phyloP scores from a whole-genome alignment of 2,329 filamentous ascomycete species.

The Emergomyces pasteurianus region DNA sequence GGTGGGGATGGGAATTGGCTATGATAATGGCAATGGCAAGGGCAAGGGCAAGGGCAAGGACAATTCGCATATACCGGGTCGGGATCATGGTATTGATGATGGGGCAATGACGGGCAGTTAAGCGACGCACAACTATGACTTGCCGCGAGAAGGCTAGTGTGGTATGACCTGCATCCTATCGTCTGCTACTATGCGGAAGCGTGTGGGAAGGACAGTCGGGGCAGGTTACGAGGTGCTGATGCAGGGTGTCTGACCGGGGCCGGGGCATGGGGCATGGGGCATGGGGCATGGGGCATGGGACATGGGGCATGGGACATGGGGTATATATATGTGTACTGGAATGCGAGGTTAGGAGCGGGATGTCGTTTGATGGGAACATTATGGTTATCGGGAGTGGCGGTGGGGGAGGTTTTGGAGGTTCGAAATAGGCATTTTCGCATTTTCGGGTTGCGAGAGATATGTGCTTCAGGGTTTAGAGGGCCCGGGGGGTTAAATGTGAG shows the following conservation, averaged over 20 bases:
- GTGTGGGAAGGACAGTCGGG: constrained; percentile 22
- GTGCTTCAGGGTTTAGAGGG: constrained; percentile 12
- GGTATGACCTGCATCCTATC: constrained; percentile 21
- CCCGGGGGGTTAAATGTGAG: not conserved
- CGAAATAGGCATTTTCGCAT: constrained; percentile 18
- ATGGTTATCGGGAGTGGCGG: constrained; percentile 15
- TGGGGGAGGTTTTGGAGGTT: constrained; percentile 24
- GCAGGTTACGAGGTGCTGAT: constrained; percentile 19
- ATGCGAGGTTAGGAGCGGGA: constrained; percentile 7
- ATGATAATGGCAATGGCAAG: constrained; percentile 9
- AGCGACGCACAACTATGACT: constrained; percentile 13
- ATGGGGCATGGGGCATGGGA: no score
- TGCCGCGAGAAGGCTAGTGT: constrained; percentile 8
- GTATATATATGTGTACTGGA: constrained; percentile 16
- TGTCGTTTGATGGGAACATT: constrained; percentile 14
- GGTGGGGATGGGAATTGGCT: not conserved
- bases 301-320: no score
- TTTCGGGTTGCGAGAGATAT: not conserved
- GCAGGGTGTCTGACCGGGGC: constrained; percentile 18
- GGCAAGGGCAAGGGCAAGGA: constrained; percentile 2
- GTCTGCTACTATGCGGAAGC: constrained; percentile 19
- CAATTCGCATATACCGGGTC: no score
- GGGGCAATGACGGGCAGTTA: no score
- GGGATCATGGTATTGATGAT: no score
- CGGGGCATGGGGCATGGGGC: no score